phyloP scores from a whole-genome alignment of 75 land plant genomes.

The Cunninghamia lanceolata region DNA sequence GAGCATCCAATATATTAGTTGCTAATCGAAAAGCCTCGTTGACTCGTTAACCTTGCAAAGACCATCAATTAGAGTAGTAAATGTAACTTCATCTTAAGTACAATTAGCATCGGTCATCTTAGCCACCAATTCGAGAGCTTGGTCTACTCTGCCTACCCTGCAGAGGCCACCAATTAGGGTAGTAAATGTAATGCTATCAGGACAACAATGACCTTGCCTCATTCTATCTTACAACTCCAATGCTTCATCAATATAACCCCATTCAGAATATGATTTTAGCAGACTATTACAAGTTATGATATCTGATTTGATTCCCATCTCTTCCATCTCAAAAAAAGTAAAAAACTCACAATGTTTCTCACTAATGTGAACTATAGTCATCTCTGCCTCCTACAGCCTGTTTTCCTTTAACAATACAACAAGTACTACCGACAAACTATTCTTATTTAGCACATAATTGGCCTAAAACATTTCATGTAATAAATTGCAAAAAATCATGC shows the following conservation, averaged over 20 bases:
- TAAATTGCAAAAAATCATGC: too few relatives aligned
- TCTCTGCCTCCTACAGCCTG: not conserved
- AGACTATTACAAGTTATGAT: constrained; percentile 20
- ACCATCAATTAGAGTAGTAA: constrained; percentile 32
- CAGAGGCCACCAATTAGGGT: constrained; percentile 55
- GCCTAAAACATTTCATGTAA: not conserved
- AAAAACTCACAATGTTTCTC: constrained; percentile 14
- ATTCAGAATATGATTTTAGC: not conserved
- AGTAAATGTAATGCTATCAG: constrained; percentile 29
- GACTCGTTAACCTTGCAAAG: constrained; percentile 39
- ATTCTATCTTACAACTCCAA: constrained; percentile 13
- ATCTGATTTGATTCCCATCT: constrained; percentile 41
- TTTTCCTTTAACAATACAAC: not conserved
- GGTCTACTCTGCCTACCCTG: constrained; percentile 38
- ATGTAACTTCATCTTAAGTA: too few relatives aligned
- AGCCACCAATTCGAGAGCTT: too few relatives aligned
- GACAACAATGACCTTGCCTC: too few relatives aligned
- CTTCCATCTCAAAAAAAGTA: constrained; percentile 50
- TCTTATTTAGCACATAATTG: not conserved
- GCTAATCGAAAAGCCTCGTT: constrained; percentile 34
- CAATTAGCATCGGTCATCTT: too few relatives aligned
- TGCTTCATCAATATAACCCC: constrained; percentile 8
- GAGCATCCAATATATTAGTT: constrained; percentile 20
- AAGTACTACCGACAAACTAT: not conserved
- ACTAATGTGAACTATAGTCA: not conserved